These are phyloP conservation scores for Grosmannia clavigera DNA, from an alignment of 2,329 filamentous ascomycete species.

Conservation along the genomic window DNA sequence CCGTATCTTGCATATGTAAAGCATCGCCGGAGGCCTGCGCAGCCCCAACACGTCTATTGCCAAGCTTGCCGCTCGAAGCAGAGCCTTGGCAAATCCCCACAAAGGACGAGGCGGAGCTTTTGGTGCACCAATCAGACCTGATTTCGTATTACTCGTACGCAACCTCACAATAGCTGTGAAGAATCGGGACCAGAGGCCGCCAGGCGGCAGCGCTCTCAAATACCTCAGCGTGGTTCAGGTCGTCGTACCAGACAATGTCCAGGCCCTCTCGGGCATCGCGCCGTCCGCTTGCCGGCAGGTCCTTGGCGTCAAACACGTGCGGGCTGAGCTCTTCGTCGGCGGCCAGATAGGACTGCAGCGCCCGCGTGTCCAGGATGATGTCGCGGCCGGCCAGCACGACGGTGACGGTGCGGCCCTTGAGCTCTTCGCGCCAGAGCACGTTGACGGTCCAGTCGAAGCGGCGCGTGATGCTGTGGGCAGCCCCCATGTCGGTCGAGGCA, in stretches of 20 bases:
- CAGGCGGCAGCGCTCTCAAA: not conserved
- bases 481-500: not conserved
- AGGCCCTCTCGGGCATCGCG: not conserved
- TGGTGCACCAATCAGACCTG: not conserved
- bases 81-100: not conserved
- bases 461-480: slow-evolving; percentile 1
- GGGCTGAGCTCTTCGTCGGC: not conserved
- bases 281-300: not conserved
- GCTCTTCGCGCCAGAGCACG: slow-evolving; percentile 1
- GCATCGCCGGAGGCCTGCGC: too few species aligned
- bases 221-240: not conserved
- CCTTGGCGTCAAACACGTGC: not conserved
- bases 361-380: not conserved
- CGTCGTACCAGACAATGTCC: not conserved
- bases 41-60: too few species aligned
- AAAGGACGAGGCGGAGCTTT: not conserved
- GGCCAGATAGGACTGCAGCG: not conserved
- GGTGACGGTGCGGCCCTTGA: not conserved
- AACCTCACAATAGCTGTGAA: not conserved
- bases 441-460: slow-evolving; percentile 1
- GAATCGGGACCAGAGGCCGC: not conserved
- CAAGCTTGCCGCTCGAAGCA: too few species aligned
- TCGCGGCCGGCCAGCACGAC: not conserved
- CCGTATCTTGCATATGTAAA: too few species aligned
- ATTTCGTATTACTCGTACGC: not conserved